Evolutionary conservation across 306 rosid genomes (phyloP).

Genomic region (Quercus wislizeni): DNA sequence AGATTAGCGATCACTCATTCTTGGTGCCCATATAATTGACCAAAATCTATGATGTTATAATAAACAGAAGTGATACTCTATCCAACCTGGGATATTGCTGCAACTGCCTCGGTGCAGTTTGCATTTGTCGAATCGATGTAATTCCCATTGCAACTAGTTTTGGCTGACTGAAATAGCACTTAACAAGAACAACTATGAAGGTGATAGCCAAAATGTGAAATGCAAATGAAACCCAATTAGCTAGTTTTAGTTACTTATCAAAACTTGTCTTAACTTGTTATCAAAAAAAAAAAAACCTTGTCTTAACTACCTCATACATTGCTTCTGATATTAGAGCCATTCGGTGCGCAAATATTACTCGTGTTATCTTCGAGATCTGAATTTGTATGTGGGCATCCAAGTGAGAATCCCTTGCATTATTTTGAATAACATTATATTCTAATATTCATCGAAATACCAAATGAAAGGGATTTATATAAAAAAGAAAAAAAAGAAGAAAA

Average conservation of each 20-base stretch:
- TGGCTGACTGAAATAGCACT: slow-evolving; percentile 11
- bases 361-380: slow-evolving; percentile 2
- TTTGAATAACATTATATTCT: neutral
- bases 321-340: slow-evolving; percentile 24
- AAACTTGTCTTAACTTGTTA: neutral
- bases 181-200: neutral
- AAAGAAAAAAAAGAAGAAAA: neutral
- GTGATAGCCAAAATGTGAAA: neutral
- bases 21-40: neutral
- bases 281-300: neutral
- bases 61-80: neutral
- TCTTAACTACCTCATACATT: slow-evolving; percentile 15
- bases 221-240: neutral
- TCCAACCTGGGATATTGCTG: neutral
- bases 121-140: slow-evolving; percentile 10
- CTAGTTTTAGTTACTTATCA: neutral
- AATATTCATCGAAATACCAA: neutral
- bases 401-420: slow-evolving; percentile 5
- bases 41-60: neutral
- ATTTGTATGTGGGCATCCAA: slow-evolving; percentile 27
- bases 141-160: slow-evolving; percentile 20
- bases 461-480: neutral
- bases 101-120: neutral
- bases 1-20: neutral
- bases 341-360: slow-evolving; percentile 3